These are phyloP conservation scores for Diplodia intermedia DNA, from an alignment of 2,329 filamentous ascomycete genomes.

Conservation along the genomic window DNA sequence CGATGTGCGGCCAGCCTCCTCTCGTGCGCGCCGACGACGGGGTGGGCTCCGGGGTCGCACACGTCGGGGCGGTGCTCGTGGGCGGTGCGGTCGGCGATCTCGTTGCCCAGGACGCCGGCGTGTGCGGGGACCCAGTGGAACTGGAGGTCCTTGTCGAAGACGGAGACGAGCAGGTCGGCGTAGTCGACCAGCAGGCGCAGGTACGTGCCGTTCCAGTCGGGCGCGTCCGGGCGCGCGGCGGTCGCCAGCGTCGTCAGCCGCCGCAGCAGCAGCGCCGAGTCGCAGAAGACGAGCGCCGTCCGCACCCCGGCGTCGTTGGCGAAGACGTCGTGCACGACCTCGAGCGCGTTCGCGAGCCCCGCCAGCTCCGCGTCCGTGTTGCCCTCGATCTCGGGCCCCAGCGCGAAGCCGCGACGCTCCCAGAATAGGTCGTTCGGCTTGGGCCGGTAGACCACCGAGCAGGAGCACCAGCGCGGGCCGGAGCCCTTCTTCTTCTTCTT, in stretches of 20 bases:
- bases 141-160: neutral
- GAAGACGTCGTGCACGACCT: neutral
- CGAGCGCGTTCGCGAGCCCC: neutral
- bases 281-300: neutral
- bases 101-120: neutral
- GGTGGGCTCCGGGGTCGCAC: too few relatives aligned
- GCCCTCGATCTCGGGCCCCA: fast-evolving
- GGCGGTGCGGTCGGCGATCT: neutral
- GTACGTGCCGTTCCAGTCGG: neutral
- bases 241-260: neutral
- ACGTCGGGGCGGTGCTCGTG: neutral
- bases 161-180: neutral
- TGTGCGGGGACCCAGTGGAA: neutral
- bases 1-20: too few relatives aligned
- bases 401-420: neutral
- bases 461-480: neutral
- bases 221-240: too few relatives aligned
- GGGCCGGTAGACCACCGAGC: neutral
- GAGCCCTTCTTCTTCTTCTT: too few relatives aligned
- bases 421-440: neutral
- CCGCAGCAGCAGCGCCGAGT: neutral
- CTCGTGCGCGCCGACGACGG: too few relatives aligned
- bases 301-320: neutral
- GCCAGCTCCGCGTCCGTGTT: neutral
- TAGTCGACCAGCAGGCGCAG: neutral